Base-by-base conservation (phyloP, 2,329 filamentous ascomycete genomes). In the Penicillium sp. region DNA sequence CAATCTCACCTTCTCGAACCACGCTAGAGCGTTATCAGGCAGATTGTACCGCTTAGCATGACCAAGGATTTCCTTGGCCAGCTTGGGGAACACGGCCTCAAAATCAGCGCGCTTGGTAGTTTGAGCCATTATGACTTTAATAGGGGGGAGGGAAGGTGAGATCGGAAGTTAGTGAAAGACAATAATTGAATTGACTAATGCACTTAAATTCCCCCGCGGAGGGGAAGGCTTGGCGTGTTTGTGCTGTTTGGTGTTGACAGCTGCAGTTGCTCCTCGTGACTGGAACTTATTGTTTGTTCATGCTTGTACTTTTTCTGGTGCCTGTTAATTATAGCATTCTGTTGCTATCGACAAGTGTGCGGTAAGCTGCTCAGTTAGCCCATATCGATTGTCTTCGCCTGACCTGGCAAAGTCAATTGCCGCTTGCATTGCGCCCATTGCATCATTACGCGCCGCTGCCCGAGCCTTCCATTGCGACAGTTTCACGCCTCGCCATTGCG, bases 51-150 rank as follows among this genome's bases (percentile, higher is more conserved):
- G 81, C 73, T 86, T 84, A 65, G 88, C 89, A 78, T 94, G 86
- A 61, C 85, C 86, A 65, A 92, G 82, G 55, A 99, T 80, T 69
- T 92, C 90, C 73, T 90, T 83, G 69, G 92, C 86, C 63, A 99
- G 85, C 75, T 88, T 88, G 53, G 91, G 90, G 79, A 92, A 97
- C 73, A 97, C 84, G 44, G 86, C 81, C 82, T 97, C 92, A 74
- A 99, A 99, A 69, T 96, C 88, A 69, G 69, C 69, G 48, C 75
- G 75, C 45, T 89, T 81, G 56, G 92, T 85, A 47, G 88, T 92
- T 49, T 88, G 88, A 65, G 86, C 86, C 81, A 94, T 86, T 45
- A 49, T 71, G 67, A 56, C 25, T 42, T 25, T 37, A 25, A 59
- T 56, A 59, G 54, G 48, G 44, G n/a, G 23, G 25, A 49, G 48